These are phyloP conservation scores for Venturia asperata DNA, from an alignment of 2,329 filamentous ascomycete species.

Conservation along the genomic window DNA sequence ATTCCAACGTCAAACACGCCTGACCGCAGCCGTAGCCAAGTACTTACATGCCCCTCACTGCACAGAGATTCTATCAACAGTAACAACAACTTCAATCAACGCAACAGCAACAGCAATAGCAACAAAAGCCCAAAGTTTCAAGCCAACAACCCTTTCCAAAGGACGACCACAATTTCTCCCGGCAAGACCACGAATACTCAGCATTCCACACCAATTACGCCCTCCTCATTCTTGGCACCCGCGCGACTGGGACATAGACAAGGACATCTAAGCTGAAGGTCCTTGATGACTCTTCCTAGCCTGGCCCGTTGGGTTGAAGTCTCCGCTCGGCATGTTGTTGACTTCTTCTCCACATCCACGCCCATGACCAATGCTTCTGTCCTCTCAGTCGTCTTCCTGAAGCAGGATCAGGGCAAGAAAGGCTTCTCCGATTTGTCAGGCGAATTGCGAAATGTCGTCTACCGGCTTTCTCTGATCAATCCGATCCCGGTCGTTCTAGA, in stretches of 20 bases:
- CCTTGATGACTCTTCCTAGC: neutral
- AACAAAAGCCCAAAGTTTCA: neutral
- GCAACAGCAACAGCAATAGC: neutral
- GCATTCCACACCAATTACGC: neutral
- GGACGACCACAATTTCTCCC: no score
- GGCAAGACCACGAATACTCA: no score
- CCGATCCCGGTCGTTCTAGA: neutral
- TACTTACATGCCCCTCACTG: no score
- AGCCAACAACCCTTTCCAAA: neutral
- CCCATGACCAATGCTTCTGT: neutral
- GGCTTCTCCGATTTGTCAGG: neutral
- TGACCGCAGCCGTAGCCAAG: no score
- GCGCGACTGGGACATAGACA: neutral
- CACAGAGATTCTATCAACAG: no score
- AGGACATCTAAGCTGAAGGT: neutral
- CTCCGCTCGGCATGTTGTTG: neutral
- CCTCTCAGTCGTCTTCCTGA: neutral
- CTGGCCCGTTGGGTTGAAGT: neutral
- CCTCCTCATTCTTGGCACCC: neutral
- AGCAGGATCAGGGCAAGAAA: neutral
- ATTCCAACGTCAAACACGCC: no score
- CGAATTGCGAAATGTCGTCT: neutral
- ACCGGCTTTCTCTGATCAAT: neutral
- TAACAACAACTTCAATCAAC: no score
- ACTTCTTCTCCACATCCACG: neutral